These are phyloP conservation scores for Hsuehochloa calcarea DNA, from an alignment of 176 grass and related monocot species.

Conservation along the genomic window DNA sequence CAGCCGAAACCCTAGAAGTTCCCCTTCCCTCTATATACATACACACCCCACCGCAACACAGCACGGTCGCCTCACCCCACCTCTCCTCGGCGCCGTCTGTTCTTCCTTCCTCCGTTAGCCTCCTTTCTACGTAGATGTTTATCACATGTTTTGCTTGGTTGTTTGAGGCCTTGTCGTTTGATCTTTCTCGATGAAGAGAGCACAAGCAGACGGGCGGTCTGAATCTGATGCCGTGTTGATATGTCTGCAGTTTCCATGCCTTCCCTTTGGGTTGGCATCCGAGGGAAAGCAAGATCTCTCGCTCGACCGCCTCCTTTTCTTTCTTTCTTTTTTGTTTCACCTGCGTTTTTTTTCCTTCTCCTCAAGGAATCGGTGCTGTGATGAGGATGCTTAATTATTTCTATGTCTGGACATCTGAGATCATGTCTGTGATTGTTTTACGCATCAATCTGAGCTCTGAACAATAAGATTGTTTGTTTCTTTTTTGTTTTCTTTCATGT, in stretches of 20 bases:
- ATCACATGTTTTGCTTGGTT: neutral
- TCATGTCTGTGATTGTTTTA: slow-evolving; percentile 45
- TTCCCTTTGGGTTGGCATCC: slow-evolving; percentile 44
- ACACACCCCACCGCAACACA: neutral
- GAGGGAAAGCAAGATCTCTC: slow-evolving; percentile 39
- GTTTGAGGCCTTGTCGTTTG: neutral
- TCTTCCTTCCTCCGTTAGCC: neutral
- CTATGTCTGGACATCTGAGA: slow-evolving; percentile 87
- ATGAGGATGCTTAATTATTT: slow-evolving; percentile 54
- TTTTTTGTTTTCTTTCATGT: neutral
- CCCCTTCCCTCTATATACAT: slow-evolving; percentile 9
- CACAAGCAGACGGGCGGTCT: slow-evolving; percentile 98
- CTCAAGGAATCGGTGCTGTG: neutral
- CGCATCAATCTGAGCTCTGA: slow-evolving; percentile 43
- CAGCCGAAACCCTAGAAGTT: slow-evolving; percentile 39
- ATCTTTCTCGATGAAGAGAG: slow-evolving; percentile 70
- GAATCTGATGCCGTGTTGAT: slow-evolving; percentile 99
- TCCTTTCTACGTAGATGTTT: neutral
- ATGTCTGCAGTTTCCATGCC: slow-evolving; percentile 63
- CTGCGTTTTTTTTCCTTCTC: neutral
- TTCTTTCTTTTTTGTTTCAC: neutral
- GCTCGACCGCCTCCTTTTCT: neutral
- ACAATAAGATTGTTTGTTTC: neutral
- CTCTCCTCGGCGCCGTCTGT: neutral
- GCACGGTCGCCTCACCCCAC: neutral